Percentiles rank a stretch among this genome's conserved stretches.
Conservation (phyloP, 148 eudicot species). For the Camellia japonica region DNA sequence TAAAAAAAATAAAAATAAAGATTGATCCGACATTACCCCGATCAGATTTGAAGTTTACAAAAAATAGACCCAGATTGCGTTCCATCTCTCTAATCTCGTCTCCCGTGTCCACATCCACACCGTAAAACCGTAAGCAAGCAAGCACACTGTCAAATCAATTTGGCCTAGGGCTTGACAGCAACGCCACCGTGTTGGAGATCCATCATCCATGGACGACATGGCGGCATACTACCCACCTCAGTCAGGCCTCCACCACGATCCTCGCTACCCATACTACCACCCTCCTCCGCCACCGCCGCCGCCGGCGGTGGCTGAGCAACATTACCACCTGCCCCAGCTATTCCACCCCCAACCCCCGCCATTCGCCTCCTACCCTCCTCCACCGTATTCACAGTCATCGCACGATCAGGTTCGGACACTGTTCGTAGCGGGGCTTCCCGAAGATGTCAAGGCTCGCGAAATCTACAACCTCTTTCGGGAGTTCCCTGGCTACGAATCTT, state of each 20-base stretch:
- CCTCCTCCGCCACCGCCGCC: slow-evolving; percentile 36
- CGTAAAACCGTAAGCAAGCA: too few species aligned
- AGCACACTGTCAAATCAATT: too few species aligned
- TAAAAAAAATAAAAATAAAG: too few species aligned
- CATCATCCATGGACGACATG: slow-evolving; percentile 41
- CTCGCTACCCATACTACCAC: slow-evolving; percentile 36
- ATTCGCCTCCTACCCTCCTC: slow-evolving; percentile 28
- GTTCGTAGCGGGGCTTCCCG: slow-evolving; percentile 83
- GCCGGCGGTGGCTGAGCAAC: slow-evolving; percentile 27
- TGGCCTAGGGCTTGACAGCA: slow-evolving; percentile 14
- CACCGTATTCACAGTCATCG: slow-evolving; percentile 27
- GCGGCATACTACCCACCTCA: slow-evolving; percentile 52
- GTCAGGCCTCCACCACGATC: slow-evolving; percentile 22
- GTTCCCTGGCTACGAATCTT: slow-evolving; percentile 71
- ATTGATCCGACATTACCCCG: too few species aligned
- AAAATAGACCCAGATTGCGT: too few species aligned
- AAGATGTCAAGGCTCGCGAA: slow-evolving; percentile 73
- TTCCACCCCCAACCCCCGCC: slow-evolving; percentile 25
- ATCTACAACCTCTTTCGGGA: slow-evolving; percentile 80
- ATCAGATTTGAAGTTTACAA: too few species aligned
- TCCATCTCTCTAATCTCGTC: too few species aligned
- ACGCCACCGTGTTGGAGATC: neutral
- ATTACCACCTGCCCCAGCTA: slow-evolving; percentile 22
- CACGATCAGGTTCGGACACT: slow-evolving; percentile 69
- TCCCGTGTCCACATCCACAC: too few species aligned